Conservation (phyloP, 805 yeast species). For the Barnettozyma californica region DNA sequence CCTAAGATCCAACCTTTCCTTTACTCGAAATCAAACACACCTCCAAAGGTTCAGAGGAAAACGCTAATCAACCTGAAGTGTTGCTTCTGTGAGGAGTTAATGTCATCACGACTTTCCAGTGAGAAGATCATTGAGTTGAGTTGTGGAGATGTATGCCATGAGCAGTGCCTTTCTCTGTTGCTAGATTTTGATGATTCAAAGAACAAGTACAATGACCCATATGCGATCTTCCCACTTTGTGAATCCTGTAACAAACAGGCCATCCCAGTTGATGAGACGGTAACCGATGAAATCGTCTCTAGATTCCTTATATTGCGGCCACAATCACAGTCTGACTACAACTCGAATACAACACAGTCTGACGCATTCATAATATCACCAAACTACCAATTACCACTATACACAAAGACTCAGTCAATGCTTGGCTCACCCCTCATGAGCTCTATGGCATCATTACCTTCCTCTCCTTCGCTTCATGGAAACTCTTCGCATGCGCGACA, state of each 20-base stretch:
- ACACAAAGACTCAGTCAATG: neutral
- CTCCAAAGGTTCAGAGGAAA: conserved; percentile 15
- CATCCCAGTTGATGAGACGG: conserved; percentile 19
- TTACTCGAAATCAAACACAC: conserved; percentile 9
- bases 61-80: conserved; percentile 26
- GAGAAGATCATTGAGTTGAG: conserved; percentile 35
- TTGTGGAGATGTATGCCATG: conserved; percentile 44
- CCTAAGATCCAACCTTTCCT: conserved; percentile 19
- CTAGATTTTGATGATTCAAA: conserved; percentile 7
- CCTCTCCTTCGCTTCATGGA: neutral
- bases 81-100: conserved; percentile 39
- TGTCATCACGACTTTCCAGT: conserved; percentile 30
- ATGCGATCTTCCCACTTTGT: conserved; percentile 22
- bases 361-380: conserved; percentile 10
- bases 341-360: neutral
- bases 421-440: neutral
- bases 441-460: neutral
- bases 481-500: neutral
- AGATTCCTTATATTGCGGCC: conserved; percentile 14
- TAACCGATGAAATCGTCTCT: conserved; percentile 18
- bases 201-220: conserved; percentile 2
- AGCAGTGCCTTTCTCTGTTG: conserved; percentile 35
- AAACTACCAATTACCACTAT: conserved; percentile 7
- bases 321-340: neutral
- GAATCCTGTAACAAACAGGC: conserved; percentile 17